Percentiles rank a stretch among this genome's conserved stretches.
These are phyloP conservation scores for Astragalus glycyphyllos DNA, from an alignment of 306 rosid genomes.

Conservation along the genomic window DNA sequence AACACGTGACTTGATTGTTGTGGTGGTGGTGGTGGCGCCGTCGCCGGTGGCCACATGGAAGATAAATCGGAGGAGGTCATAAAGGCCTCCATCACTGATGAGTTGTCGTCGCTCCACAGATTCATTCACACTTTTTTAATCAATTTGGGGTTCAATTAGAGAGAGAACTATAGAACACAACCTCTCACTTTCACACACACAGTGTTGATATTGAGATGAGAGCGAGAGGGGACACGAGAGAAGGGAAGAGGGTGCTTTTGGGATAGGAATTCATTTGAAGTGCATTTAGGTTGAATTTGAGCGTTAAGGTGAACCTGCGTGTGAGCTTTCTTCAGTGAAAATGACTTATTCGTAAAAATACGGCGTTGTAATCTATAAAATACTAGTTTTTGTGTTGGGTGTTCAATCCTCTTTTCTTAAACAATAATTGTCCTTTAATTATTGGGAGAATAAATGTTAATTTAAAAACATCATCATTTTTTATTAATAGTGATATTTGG, in stretches of 20 bases:
- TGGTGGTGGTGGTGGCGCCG: slow-evolving; percentile 36
- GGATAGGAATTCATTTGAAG: slow-evolving; percentile 20
- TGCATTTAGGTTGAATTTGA: slow-evolving; percentile 35
- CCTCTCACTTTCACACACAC: background rate
- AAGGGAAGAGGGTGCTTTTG: background rate
- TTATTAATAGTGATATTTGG: too few species aligned
- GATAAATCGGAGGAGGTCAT: slow-evolving; percentile 77
- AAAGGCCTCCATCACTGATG: slow-evolving; percentile 90
- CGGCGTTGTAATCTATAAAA: background rate
- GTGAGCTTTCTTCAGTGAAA: too few species aligned
- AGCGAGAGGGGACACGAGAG: background rate
- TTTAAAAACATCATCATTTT: too few species aligned
- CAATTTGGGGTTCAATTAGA: slow-evolving; percentile 8
- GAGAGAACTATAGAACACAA: background rate
- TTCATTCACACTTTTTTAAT: slow-evolving; percentile 48
- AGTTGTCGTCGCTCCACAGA: slow-evolving; percentile 89
- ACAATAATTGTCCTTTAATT: too few species aligned
- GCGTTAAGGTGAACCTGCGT: background rate
- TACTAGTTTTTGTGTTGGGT: too few species aligned
- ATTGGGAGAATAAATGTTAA: too few species aligned
- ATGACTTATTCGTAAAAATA: background rate
- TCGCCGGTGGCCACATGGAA: slow-evolving; percentile 56
- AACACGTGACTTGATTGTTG: slow-evolving; percentile 46
- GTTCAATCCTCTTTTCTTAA: too few species aligned
- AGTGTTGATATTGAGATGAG: slow-evolving; percentile 3